A percentile compares a stretch with the other conserved stretches of the same genome.
phyloP scores from a whole-genome alignment of 371 early-diverging fungal genomes.

The Mortierella sp. region DNA sequence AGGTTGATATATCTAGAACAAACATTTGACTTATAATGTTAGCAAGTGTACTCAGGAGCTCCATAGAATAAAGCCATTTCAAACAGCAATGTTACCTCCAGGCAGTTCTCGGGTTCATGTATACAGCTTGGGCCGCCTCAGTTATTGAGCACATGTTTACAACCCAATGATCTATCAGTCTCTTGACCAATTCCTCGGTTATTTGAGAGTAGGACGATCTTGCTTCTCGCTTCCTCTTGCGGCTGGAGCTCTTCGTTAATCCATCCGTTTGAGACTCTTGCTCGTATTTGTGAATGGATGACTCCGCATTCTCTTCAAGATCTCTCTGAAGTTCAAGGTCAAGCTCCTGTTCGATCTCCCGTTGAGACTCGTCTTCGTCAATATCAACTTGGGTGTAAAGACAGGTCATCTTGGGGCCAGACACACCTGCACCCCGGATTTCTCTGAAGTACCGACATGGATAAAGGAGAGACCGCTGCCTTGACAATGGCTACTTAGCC shows the following conservation, averaged over 20 bases:
- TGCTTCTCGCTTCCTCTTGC: not conserved
- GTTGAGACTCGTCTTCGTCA: not conserved
- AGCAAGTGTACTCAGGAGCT: too few species aligned
- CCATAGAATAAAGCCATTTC: too few species aligned
- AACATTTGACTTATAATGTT: too few species aligned
- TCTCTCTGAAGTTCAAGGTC: not conserved
- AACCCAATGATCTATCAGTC: not conserved
- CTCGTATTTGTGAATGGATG: not conserved
- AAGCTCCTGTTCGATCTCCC: not conserved
- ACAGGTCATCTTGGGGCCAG: not conserved
- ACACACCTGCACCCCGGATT: too few species aligned
- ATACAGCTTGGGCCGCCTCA: too few species aligned
- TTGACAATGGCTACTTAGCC: too few species aligned
- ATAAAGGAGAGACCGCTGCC: not conserved
- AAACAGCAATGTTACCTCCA: too few species aligned
- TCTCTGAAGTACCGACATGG: not conserved
- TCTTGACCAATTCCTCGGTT: not conserved
- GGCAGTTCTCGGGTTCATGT: too few species aligned
- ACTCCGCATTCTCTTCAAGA: not conserved
- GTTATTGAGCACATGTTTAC: too few species aligned
- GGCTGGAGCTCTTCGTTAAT: not conserved
- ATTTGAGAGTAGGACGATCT: not conserved
- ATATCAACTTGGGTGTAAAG: not conserved
- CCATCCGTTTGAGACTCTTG: not conserved
- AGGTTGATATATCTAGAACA: too few species aligned